Conservation (phyloP, 2,329 filamentous ascomycete species). For the Nigrospora oryzae region DNA sequence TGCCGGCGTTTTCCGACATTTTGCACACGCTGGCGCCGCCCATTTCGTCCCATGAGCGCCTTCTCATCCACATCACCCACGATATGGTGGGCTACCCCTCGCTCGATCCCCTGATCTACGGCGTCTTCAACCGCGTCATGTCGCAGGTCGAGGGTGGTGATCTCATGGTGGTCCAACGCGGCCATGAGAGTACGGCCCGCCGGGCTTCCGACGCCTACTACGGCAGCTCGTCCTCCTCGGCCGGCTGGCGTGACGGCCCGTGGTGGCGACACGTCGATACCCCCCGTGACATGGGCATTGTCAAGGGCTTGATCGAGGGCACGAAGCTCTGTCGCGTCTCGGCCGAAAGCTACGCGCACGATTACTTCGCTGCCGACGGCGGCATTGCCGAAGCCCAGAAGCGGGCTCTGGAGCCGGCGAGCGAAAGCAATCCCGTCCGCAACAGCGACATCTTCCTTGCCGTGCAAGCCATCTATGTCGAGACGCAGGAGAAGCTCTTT, state of each 20-base stretch:
- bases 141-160: slow-evolving; percentile 97
- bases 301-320: slow-evolving; percentile 75
- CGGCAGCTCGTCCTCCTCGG: slow-evolving; percentile 41
- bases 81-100: slow-evolving; percentile 92
- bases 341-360: slow-evolving; percentile 78
- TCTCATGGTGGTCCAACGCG: slow-evolving; percentile 86
- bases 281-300: slow-evolving; percentile 68
- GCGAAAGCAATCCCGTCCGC: slow-evolving; percentile 79
- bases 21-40: slow-evolving; percentile 92
- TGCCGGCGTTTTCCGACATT: slow-evolving; percentile 92
- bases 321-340: slow-evolving; percentile 86
- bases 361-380: slow-evolving; percentile 73
- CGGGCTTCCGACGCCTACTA: slow-evolving; percentile 52
- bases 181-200: slow-evolving; percentile 71
- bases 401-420: slow-evolving; percentile 69
- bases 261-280: slow-evolving; percentile 79
- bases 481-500: slow-evolving; percentile 60
- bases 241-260: slow-evolving; percentile 85
- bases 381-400: slow-evolving; percentile 75
- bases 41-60: slow-evolving; percentile 91
- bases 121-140: slow-evolving; percentile 92
- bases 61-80: slow-evolving; percentile 96
- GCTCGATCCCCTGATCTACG: slow-evolving; percentile 85
- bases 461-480: slow-evolving; percentile 76
- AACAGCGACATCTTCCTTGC: slow-evolving; percentile 92